Conservation (phyloP, 2,329 filamentous ascomycete species). For the Epichloe sp. region DNA sequence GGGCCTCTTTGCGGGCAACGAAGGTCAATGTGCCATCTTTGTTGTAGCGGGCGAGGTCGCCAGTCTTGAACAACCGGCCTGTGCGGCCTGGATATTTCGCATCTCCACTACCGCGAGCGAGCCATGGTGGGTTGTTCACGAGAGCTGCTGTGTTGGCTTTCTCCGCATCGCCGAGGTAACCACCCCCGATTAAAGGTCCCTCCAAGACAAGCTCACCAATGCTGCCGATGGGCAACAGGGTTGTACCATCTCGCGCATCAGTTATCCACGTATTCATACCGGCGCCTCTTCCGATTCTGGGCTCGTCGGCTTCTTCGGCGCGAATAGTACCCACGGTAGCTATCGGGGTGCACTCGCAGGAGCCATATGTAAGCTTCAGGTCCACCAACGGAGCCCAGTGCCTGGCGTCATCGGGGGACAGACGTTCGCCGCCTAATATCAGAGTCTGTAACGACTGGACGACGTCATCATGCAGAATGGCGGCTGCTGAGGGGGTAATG, state of each 20-base stretch:
- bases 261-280: constrained; percentile 12
- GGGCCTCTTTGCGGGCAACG: constrained; percentile 38
- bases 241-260: constrained; percentile 6
- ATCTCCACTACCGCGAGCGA: constrained; percentile 3
- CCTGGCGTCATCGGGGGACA: neutral
- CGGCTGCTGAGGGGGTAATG: neutral
- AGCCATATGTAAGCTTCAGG: constrained; percentile 1
- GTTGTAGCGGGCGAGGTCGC: constrained; percentile 15
- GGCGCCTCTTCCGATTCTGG: constrained; percentile 4
- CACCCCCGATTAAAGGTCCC: constrained; percentile 12
- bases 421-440: neutral
- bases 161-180: constrained; percentile 11
- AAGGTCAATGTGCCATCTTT: constrained; percentile 24
- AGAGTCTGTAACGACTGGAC: neutral
- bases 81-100: neutral
- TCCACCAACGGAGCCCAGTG: neutral
- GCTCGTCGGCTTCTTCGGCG: constrained; percentile 1
- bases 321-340: neutral
- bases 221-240: constrained; percentile 10
- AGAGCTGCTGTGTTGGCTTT: constrained; percentile 4
- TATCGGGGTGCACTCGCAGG: neutral
- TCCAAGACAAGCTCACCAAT: constrained; percentile 17
- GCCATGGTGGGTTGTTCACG: constrained; percentile 7
- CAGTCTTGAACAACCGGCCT: constrained; percentile 12
- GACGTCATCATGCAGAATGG: neutral